Evolutionary conservation across 306 rosid genomes (phyloP).

Genomic region (Parietaria judaica): DNA sequence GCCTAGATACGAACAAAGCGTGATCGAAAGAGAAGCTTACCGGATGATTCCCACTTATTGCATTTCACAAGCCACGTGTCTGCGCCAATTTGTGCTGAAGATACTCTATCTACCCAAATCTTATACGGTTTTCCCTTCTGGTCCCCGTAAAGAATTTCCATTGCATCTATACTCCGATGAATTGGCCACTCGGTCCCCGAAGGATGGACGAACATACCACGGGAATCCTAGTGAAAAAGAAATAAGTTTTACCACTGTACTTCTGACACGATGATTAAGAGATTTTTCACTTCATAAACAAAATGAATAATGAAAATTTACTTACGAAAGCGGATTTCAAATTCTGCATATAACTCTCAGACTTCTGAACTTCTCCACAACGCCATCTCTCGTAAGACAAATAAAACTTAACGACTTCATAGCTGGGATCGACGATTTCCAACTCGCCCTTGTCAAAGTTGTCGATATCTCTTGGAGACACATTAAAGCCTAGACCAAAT

Average conservation of each 20-base stretch:
- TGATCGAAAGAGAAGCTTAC: conserved; percentile 29
- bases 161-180: conserved; percentile 25
- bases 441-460: conserved; percentile 26
- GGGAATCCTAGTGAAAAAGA: conserved; percentile 14
- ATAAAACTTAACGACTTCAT: conserved; percentile 56
- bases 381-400: conserved; percentile 73
- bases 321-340: conserved; percentile 56
- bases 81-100: conserved; percentile 43
- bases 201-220: conserved; percentile 39
- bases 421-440: conserved; percentile 27
- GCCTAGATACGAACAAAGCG: background rate
- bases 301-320: background rate
- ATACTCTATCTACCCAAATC: conserved; percentile 55
- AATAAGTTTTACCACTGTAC: background rate
- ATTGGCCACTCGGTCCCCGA: conserved; percentile 36
- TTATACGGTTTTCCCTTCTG: conserved; percentile 38
- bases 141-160: conserved; percentile 27
- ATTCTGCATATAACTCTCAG: conserved; percentile 35
- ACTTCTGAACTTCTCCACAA: conserved; percentile 47
- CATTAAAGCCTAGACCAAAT: conserved; percentile 56
- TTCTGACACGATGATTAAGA: background rate
- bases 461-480: conserved; percentile 61
- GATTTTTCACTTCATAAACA: background rate
- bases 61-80: conserved; percentile 64
- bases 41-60: conserved; percentile 61